A percentile compares a stretch with the other conserved stretches of the same genome.
Evolutionary conservation across 2,329 filamentous ascomycete genomes (phyloP).

Genomic region (Diaporthe sp.): DNA sequence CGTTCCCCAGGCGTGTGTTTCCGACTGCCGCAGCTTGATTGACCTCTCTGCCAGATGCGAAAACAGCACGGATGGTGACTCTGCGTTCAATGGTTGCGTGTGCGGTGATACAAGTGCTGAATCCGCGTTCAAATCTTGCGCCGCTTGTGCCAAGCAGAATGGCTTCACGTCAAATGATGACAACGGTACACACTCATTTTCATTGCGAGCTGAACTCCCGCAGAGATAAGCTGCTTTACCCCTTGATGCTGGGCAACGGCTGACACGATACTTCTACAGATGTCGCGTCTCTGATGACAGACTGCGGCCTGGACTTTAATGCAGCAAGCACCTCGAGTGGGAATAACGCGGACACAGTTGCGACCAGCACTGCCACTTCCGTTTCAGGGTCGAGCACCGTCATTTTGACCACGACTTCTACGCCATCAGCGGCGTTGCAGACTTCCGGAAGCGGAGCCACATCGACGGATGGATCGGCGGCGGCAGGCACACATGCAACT

Average conservation of each 20-base stretch:
- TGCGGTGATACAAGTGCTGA: not conserved
- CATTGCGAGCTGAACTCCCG: too few relatives aligned
- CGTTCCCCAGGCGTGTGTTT: not conserved
- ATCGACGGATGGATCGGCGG: not conserved
- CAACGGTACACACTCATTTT: not conserved
- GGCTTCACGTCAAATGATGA: not conserved
- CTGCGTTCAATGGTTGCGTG: slow-evolving; percentile 7
- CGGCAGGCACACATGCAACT: not conserved
- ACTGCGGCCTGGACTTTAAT: not conserved
- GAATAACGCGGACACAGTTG: not conserved
- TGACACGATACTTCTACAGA: not conserved
- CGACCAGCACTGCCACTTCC: slow-evolving; percentile 4
- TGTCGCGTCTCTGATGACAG: not conserved
- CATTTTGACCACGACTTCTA: not conserved
- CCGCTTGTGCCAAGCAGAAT: slow-evolving; percentile 7
- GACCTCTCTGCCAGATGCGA: slow-evolving; percentile 6
- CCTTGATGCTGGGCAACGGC: too few relatives aligned
- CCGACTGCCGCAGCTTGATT: slow-evolving; percentile 6
- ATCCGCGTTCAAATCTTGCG: slow-evolving; percentile 1
- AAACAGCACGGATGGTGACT: slow-evolving; percentile 1
- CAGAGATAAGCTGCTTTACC: not conserved
- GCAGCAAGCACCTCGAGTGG: not conserved
- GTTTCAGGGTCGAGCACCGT: slow-evolving; percentile 5
- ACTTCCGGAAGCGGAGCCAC: not conserved
- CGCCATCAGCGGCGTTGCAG: not conserved